Evolutionary conservation across 352 stramenopile species (phyloP).

Genomic region (Achlya hypogyna): DNA sequence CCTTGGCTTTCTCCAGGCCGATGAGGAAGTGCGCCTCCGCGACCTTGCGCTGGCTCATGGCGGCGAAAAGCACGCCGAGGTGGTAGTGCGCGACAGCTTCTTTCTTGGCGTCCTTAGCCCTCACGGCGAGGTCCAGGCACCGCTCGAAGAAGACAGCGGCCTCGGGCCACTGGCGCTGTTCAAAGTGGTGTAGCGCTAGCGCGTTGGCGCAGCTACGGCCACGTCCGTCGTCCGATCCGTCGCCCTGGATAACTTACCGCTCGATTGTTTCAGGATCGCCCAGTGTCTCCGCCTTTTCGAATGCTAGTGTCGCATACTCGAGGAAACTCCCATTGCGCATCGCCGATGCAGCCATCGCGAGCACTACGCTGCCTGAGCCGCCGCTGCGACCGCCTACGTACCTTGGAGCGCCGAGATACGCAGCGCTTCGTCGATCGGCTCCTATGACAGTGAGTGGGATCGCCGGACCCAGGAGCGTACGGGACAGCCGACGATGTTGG

Average conservation of each 20-base stretch:
- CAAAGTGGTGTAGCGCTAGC: slow-evolving; percentile 1
- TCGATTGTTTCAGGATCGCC: background rate
- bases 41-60: background rate
- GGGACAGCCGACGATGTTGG: background rate
- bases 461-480: background rate
- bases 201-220: slow-evolving; percentile 10
- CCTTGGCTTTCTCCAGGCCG: slow-evolving; percentile 6
- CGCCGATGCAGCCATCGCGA: background rate
- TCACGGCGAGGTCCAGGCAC: background rate
- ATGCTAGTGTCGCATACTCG: background rate
- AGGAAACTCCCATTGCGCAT: background rate
- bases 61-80: background rate
- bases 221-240: background rate
- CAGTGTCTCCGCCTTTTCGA: background rate
- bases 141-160: background rate
- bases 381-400: background rate
- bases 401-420: background rate
- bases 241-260: too few relatives aligned
- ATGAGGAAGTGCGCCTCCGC: slow-evolving; percentile 1
- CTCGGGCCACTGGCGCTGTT: background rate
- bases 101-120: background rate
- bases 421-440: background rate
- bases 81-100: slow-evolving; percentile 14
- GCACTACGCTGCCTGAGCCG: background rate
- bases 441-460: background rate